Base-by-base conservation (phyloP, 2,329 filamentous ascomycete genomes). In the Diaporthe sp. region DNA sequence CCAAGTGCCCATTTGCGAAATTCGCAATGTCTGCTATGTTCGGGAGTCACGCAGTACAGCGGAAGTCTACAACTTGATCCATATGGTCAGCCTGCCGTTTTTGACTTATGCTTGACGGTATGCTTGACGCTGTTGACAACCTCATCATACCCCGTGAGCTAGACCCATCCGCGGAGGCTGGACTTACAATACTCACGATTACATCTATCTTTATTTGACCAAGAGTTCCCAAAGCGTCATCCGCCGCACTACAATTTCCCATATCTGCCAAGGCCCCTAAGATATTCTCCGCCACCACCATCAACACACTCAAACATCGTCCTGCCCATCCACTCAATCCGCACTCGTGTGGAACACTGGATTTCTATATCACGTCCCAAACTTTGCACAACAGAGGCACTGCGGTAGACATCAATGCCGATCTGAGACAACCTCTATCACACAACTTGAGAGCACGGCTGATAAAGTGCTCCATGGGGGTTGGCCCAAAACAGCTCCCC, bases 71-170 rank as follows among this genome's bases (percentile, higher is more conserved):
- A 65, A 15, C 28, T 22, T 5, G 60, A 12, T 7, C 42, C 20
- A 25, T 4, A 47, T 31, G 25, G 60, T 65, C 60, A 65, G 60
- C 60, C 17, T 17, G 10, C 42, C 17, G 25, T 28, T n/a, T 22
- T 15, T 65, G 60, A 47, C 39, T 47, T 47, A 10, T 31, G 39
- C 17, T 65, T 65, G 60, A 65, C 60, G 22, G 39, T n/a, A 8
- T 31, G 39, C 17, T 65, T 65, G 60, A 65, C 60, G 22, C 25
- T n/a, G 8, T 47, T 65, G 60, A 65, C 60, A 47, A 22, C 60
- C 4, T 49, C 44, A 49, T 65, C 60, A n/a, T 5, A 22, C 17
- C 2, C 17, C 39, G 17, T 31, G 39, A 31, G 42, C n/a, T 8
- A 44, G 60, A 34, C 60, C 42, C 12, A 4, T 28, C 39, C 20